Base-by-base conservation (phyloP, 495 filamentous ascomycete genomes). In the Sordaria brevicollis region DNA sequence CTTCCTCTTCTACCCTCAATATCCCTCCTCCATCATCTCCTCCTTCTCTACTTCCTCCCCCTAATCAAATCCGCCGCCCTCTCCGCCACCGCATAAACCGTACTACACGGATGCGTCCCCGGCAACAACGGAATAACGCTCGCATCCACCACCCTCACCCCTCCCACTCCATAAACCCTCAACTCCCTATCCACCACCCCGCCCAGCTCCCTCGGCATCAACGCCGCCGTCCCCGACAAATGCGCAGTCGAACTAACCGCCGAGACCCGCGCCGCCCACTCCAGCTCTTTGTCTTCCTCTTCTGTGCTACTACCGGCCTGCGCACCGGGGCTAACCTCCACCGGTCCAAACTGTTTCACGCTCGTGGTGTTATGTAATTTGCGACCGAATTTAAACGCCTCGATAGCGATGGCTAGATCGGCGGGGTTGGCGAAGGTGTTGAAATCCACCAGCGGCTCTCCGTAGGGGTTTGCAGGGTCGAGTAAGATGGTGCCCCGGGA, bases 51-150 rank as follows among this genome's bases (percentile, higher is more conserved):
- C 3, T 36, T 36, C 35, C 35, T 36, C 3, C 43, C 78, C 72
- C 73, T 76, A 35, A 88, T 84, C 38, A 86, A 21, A 76, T 86
- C 82, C 21, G 83, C 81, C n/a, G 79, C 86, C 73, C 81, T 85
- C 77, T 88, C 86, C 6, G 83, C 86, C 68, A 88, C 77, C 5
- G 83, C 85, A 76, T 85, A 88, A 21, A 87, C 79, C 19, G 80
- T 81, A n/a, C 74, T 76, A 67, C 81, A 74, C 41, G 83, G 76
- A 75, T 86, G 79, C 8, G 78, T 80, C 34, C 77, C 75, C 5
- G 81, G 76, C 37, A 81, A 78, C 19, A 83, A 68, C 7, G 86
- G 84, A 6, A 87, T 80, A 9, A 88, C 72, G 36, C 81, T 82
- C 19, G 82, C 78, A 78, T 87, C 85, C 0, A 83, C 84, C 6